Conservation (phyloP, 805 yeast genomes). For the Starmera quercuum region DNA sequence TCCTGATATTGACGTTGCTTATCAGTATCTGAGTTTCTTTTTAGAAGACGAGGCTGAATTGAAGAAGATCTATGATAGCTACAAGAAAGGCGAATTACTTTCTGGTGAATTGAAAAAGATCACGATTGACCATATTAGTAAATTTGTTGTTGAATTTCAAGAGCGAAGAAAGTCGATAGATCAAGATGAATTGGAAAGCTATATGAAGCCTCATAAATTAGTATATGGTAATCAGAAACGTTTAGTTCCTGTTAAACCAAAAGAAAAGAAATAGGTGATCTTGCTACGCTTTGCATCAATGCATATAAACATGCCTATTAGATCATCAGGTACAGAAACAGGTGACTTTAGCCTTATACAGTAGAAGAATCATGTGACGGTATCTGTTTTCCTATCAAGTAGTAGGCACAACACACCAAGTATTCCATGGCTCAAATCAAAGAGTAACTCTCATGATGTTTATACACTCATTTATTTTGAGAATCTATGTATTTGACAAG, state of each 20-base stretch:
- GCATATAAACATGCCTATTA: too few relatives aligned
- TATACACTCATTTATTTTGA: too few relatives aligned
- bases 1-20: constrained; percentile 93
- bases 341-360: too few relatives aligned
- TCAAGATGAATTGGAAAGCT: constrained; percentile 51
- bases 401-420: too few relatives aligned
- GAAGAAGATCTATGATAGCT: constrained; percentile 49
- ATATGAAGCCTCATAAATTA: constrained; percentile 81
- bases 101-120: constrained; percentile 91
- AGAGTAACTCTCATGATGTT: too few relatives aligned
- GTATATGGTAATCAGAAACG: constrained; percentile 70
- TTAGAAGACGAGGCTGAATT: constrained; percentile 80
- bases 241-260: constrained; percentile 58
- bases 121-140: constrained; percentile 74
- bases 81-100: constrained; percentile 72
- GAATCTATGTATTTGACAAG: constrained; percentile 45
- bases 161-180: constrained; percentile 61
- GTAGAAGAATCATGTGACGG: too few relatives aligned
- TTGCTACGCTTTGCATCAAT: too few relatives aligned
- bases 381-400: too few relatives aligned
- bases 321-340: too few relatives aligned
- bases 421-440: too few relatives aligned
- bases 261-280: constrained; percentile 31
- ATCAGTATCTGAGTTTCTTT: constrained; percentile 87
- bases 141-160: constrained; percentile 78